Evolutionary conservation across 495 filamentous ascomycete genomes (phyloP).

Genomic region (Penicillium herquei): DNA sequence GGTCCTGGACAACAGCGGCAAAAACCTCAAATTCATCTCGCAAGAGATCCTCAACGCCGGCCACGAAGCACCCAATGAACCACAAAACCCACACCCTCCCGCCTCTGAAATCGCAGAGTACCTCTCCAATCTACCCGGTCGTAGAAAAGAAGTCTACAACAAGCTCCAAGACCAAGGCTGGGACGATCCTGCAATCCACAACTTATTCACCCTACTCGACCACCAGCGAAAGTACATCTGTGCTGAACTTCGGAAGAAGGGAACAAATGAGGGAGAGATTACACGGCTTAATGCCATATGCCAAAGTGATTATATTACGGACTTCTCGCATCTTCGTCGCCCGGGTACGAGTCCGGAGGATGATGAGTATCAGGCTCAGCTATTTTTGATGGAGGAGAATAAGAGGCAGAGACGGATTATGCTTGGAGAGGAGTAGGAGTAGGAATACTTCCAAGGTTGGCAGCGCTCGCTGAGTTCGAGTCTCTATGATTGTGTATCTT

Average conservation of each 20-base stretch:
- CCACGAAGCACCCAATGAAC: no score
- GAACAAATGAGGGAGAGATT: neutral
- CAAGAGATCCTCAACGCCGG: no score
- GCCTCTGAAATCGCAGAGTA: no score
- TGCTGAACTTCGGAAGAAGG: neutral
- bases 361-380: neutral
- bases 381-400: neutral
- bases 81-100: no score
- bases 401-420: neutral
- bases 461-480: no score
- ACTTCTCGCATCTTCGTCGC: neutral
- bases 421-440: neutral
- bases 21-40: no score
- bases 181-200: neutral
- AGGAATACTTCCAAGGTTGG: no score
- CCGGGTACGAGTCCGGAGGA: neutral
- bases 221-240: neutral
- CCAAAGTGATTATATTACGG: neutral
- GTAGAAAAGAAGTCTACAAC: no score
- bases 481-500: no score
- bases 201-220: neutral
- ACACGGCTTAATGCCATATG: neutral
- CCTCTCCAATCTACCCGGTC: no score
- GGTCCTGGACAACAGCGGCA: no score
- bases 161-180: no score